phyloP scores from a whole-genome alignment of 2,329 filamentous ascomycete species.

The Pseudogymnoascus sp. region DNA sequence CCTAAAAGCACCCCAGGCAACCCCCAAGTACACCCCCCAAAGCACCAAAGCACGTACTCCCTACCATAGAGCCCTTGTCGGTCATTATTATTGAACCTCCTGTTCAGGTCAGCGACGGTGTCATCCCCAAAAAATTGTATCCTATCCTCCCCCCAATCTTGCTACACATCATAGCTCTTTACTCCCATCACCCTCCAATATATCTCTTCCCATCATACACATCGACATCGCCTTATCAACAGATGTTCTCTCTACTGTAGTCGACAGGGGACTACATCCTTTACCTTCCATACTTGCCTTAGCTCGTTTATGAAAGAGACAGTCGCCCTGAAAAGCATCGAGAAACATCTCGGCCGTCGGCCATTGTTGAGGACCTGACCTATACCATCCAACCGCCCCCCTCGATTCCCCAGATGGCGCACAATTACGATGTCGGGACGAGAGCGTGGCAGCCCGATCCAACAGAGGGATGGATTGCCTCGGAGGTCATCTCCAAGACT shows the following conservation, averaged over 20 bases:
- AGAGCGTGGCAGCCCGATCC: slow-evolving; percentile 97
- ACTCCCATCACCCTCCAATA: not conserved
- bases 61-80: not conserved
- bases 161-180: not conserved
- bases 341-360: not conserved
- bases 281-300: not conserved
- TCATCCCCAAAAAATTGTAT: not conserved
- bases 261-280: slow-evolving; percentile 3
- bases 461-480: slow-evolving; percentile 95
- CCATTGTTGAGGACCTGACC: not conserved
- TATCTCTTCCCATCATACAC: not conserved
- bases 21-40: not conserved
- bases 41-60: not conserved
- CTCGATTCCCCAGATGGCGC: slow-evolving; percentile 58
- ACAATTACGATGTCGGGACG: slow-evolving; percentile 92
- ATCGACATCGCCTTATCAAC: not conserved
- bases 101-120: not conserved
- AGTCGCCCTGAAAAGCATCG: not conserved
- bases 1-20: not conserved
- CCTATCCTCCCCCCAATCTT: not conserved
- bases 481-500: slow-evolving; percentile 82
- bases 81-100: slow-evolving; percentile 6
- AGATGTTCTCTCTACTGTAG: slow-evolving; percentile 6
- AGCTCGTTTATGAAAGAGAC: not conserved
- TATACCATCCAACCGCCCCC: slow-evolving; percentile 9